Conservation (phyloP, 179 eudicot species). For the Vitellaria paradoxa region DNA sequence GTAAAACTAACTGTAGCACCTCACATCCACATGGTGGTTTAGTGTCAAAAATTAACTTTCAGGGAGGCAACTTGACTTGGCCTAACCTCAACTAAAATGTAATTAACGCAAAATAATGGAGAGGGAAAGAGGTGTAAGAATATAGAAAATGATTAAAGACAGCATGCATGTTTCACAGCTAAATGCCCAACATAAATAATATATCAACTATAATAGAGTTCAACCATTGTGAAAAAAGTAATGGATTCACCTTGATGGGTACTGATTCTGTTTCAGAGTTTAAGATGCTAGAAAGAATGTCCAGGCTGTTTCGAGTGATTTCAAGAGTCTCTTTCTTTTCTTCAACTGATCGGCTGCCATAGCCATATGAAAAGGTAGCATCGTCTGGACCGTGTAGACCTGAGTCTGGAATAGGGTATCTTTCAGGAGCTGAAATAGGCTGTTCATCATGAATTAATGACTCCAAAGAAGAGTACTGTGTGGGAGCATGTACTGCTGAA, state of each 20-base stretch:
- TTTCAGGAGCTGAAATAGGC: conserved; percentile 53
- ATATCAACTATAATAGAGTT: background rate
- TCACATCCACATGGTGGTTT: too few relatives aligned
- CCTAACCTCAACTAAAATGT: background rate
- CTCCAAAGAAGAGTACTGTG: conserved; percentile 46
- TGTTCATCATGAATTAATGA: conserved; percentile 45
- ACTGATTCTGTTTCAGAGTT: conserved; percentile 55
- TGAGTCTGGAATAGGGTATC: conserved; percentile 65
- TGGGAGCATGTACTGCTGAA: conserved; percentile 40
- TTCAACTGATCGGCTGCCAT: conserved; percentile 55
- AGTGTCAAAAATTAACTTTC: too few relatives aligned
- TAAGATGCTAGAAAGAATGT: conserved; percentile 75
- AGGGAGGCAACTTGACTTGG: too few relatives aligned
- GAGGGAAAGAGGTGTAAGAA: background rate
- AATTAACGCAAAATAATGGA: background rate
- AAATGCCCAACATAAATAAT: background rate
- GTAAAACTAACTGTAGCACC: too few relatives aligned
- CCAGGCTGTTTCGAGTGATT: conserved; percentile 77
- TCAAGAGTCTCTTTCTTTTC: conserved; percentile 76
- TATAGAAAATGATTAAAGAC: background rate
- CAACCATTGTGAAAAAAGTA: background rate
- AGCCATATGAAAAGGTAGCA: conserved; percentile 27
- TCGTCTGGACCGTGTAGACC: conserved; percentile 31
- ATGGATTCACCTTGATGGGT: conserved; percentile 56
- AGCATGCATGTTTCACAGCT: background rate